Percentiles rank a stretch among this genome's conserved stretches.
These are phyloP conservation scores for Raffaelea arxii DNA, from an alignment of 2,329 filamentous ascomycete genomes.

Conservation along the genomic window DNA sequence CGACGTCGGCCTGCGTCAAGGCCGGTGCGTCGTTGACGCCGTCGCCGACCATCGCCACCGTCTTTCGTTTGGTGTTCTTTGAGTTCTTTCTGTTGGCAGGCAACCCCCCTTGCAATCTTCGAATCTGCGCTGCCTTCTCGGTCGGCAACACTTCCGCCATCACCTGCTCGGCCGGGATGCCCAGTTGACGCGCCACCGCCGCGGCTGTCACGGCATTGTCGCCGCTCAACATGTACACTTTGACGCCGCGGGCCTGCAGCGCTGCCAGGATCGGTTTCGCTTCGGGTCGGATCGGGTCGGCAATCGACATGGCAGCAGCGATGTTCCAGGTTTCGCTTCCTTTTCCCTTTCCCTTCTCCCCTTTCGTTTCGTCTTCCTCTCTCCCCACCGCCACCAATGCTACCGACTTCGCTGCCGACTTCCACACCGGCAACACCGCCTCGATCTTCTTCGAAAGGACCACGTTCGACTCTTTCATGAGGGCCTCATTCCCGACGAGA, in stretches of 20 bases:
- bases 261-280: slow-evolving; percentile 53
- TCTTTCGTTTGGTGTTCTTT: slow-evolving; percentile 29
- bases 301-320: slow-evolving; percentile 60
- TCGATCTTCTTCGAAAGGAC: slow-evolving; percentile 24
- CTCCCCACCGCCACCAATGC: slow-evolving; percentile 43
- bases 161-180: slow-evolving; percentile 64
- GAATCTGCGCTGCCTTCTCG: slow-evolving; percentile 67
- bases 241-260: slow-evolving; percentile 55
- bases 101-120: slow-evolving; percentile 47
- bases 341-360: neutral
- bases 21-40: slow-evolving; percentile 86
- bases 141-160: slow-evolving; percentile 81
- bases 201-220: slow-evolving; percentile 80
- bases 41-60: slow-evolving; percentile 77
- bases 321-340: slow-evolving; percentile 38
- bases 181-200: slow-evolving; percentile 66
- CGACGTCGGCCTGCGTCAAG: slow-evolving; percentile 69
- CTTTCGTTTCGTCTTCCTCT: neutral
- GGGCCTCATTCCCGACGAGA: slow-evolving; percentile 61
- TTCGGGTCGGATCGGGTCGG: slow-evolving; percentile 72
- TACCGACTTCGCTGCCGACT: slow-evolving; percentile 53
- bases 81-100: slow-evolving; percentile 21
- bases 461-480: slow-evolving; percentile 47
- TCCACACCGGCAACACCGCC: slow-evolving; percentile 43
- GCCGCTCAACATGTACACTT: slow-evolving; percentile 87